Evolutionary conservation across 2,329 filamentous ascomycete genomes (phyloP), one percentile per base, ranked within the genome.

Genomic region (Calonectria ilicicola): DNA sequence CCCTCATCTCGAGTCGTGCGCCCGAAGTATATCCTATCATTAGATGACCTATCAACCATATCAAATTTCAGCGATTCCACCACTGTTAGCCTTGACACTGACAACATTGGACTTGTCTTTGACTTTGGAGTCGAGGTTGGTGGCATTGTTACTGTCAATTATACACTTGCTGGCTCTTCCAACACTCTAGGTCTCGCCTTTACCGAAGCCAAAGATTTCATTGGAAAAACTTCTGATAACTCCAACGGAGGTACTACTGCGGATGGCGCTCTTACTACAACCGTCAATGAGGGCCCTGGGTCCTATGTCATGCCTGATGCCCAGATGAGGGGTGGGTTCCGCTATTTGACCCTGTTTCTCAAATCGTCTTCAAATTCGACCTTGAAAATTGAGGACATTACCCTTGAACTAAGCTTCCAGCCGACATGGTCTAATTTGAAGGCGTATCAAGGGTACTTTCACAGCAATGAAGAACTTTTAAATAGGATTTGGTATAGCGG

Each of bases 381-480:
- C 1, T 6, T 63, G 14, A n/a, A 42, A 6, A 63, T 63, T 15
- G 40, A 63, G 3, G 40, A 63, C 5, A 17, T 63, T 7, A 44
- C 19, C 3, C 74, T 85, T 2, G 82, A 85, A 63, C 79, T 86
- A 56, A 80, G 76, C 26, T 85, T 85, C 76, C 83, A 85, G 67
- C 84, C 84, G 0, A 83, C 83, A 5, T 84, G 82, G 89, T 80
- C 88, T 0, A 85, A 88, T 73, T 78, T 89, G 67, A 84, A 83
- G 53, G 87, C 87, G 2, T 90, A 90, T 72, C 84, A 87, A 53
- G 89, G 89, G n/a, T 90, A 89, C 74, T 90, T 90, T 72, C 83
- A 88, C 73, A 85, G 82, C 72, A 85, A 82, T 47, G 86, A 87
- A 76, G 84, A 87, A 19, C 77, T 88, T 29, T 82, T 92, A 64